These are phyloP conservation scores for Escallonia rubra DNA, from an alignment of 129 eudicot species.

Conservation along the genomic window DNA sequence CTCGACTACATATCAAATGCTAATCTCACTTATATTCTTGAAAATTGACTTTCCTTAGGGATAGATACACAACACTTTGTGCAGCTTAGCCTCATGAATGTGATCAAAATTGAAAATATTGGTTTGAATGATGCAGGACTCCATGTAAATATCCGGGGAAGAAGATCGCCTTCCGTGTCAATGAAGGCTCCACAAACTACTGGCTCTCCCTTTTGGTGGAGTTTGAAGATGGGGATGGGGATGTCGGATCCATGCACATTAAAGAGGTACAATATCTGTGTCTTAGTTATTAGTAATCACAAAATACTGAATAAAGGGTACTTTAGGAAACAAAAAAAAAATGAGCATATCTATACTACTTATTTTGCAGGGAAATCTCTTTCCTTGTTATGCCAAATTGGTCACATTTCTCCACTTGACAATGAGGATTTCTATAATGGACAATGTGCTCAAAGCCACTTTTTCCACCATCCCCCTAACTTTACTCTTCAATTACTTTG, in stretches of 20 bases:
- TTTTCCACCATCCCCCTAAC: background rate
- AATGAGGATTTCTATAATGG: too few relatives aligned
- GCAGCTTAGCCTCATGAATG: too few relatives aligned
- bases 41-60: too few relatives aligned
- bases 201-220: constrained; percentile 92
- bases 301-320: background rate
- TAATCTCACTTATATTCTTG: too few relatives aligned
- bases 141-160: constrained; percentile 85
- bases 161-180: constrained; percentile 78
- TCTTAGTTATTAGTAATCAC: background rate
- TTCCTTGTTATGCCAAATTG: too few relatives aligned
- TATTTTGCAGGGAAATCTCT: too few relatives aligned
- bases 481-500: background rate
- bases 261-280: constrained; percentile 51
- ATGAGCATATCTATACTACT: too few relatives aligned
- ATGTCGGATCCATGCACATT: constrained; percentile 93
- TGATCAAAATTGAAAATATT: background rate
- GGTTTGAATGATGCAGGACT: constrained; percentile 39
- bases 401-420: too few relatives aligned
- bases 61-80: too few relatives aligned
- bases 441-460: background rate
- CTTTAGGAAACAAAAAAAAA: background rate
- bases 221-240: constrained; percentile 96
- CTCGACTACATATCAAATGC: too few relatives aligned
- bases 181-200: constrained; percentile 85